Evolutionary conservation across 2,329 filamentous ascomycete genomes (phyloP).

Genomic region (Monosporascus sp.): DNA sequence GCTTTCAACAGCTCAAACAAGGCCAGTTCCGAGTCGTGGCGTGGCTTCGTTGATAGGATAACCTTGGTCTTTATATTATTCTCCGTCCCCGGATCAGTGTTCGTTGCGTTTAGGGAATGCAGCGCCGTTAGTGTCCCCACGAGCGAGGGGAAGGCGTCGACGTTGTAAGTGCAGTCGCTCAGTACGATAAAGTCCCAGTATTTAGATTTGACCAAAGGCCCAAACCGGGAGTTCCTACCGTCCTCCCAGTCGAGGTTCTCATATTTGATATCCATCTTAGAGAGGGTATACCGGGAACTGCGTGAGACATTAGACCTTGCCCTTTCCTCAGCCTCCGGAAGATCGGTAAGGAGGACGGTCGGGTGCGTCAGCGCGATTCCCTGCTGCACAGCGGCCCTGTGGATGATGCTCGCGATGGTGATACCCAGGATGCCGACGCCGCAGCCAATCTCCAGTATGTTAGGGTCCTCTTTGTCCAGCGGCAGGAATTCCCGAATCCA

Average conservation of each 20-base stretch:
- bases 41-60: slow-evolving; percentile 50
- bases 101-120: slow-evolving; percentile 30
- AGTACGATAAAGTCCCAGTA: slow-evolving; percentile 50
- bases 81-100: slow-evolving; percentile 6
- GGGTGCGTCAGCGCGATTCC: slow-evolving; percentile 6
- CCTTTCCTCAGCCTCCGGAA: slow-evolving; percentile 47
- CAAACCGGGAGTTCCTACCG: slow-evolving; percentile 39
- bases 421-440: slow-evolving; percentile 52
- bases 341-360: slow-evolving; percentile 48
- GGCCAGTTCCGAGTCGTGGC: slow-evolving; percentile 46
- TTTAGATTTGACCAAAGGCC: slow-evolving; percentile 29
- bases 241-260: slow-evolving; percentile 55
- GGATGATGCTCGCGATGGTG: slow-evolving; percentile 36
- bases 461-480: slow-evolving; percentile 22
- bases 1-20: slow-evolving; percentile 42
- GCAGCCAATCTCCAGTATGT: slow-evolving; percentile 50
- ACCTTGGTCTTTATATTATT: slow-evolving; percentile 31
- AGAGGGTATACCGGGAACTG: not conserved
- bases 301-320: slow-evolving; percentile 41
- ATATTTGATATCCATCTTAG: slow-evolving; percentile 25
- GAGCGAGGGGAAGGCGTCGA: slow-evolving; percentile 48
- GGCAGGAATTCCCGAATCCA: slow-evolving; percentile 9
- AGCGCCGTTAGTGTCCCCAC: slow-evolving; percentile 48
- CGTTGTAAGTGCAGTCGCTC: slow-evolving; percentile 59
- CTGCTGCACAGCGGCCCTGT: slow-evolving; percentile 11